Evolutionary conservation across 495 filamentous ascomycete genomes (phyloP).

Genomic region (Astrothelium subdiscretum): DNA sequence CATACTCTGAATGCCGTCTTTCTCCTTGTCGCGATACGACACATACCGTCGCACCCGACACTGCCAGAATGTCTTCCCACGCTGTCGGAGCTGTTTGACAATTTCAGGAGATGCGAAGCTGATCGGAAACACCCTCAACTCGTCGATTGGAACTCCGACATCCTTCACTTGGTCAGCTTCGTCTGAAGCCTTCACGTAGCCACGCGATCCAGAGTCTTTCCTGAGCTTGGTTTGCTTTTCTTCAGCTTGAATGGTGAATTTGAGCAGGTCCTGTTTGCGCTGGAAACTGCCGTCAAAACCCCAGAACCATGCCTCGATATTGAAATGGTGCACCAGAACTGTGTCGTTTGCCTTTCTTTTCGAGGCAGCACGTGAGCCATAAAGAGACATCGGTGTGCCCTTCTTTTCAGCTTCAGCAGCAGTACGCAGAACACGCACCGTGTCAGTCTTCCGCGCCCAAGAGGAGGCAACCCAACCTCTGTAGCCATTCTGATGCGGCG

Average conservation of each 20-base stretch:
- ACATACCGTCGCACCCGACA: conserved; percentile 12
- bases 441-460: not conserved
- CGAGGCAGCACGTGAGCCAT: not conserved
- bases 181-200: not conserved
- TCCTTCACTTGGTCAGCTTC: not conserved
- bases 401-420: not conserved
- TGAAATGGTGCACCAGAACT: not conserved
- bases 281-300: not conserved
- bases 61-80: conserved; percentile 17
- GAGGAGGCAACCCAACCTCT: not conserved
- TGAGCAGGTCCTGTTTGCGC: not conserved
- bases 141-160: not conserved
- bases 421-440: conserved; percentile 2
- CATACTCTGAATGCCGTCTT: conserved; percentile 7
- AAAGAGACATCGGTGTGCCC: not conserved
- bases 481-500: not conserved
- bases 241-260: not conserved
- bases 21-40: conserved; percentile 13
- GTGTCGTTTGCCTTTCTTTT: not conserved
- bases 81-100: conserved; percentile 8
- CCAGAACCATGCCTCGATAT: not conserved
- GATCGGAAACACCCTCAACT: conserved; percentile 6
- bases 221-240: not conserved
- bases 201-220: not conserved
- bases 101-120: conserved; percentile 9